Conservation (phyloP, 306 rosid species). For the Mimosa bimucronata region DNA sequence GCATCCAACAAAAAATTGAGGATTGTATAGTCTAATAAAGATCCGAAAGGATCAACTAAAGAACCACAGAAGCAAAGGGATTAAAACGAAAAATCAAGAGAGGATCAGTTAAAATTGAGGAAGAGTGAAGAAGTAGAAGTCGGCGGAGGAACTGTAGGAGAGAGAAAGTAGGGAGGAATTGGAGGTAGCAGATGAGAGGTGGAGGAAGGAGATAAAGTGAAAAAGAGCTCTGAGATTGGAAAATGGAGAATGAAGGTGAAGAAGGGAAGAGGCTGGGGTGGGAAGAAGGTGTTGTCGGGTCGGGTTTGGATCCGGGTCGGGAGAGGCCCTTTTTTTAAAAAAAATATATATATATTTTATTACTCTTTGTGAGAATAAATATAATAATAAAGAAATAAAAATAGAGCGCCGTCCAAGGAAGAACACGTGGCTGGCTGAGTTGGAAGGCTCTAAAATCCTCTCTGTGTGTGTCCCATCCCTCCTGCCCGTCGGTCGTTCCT, state of each 20-base stretch:
- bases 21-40: not conserved
- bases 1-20: not conserved
- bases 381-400: not conserved
- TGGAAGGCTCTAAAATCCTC: not conserved
- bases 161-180: constrained; percentile 14
- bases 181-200: not conserved
- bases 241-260: not conserved
- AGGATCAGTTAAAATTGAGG: not conserved
- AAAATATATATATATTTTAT: no score
- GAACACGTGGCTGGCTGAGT: not conserved
- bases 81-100: not conserved
- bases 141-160: not conserved
- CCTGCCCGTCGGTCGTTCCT: not conserved
- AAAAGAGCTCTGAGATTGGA: not conserved
- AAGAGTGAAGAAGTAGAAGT: not conserved
- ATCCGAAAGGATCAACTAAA: not conserved
- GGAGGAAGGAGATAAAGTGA: constrained; percentile 3
- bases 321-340: no score
- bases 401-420: not conserved
- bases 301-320: not conserved
- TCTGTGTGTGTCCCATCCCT: not conserved
- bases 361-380: no score
- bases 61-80: not conserved
- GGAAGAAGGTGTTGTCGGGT: not conserved
- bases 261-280: not conserved